Percentiles rank a stretch among this genome's conserved stretches.
These are phyloP conservation scores for Abortiporus biennis DNA, from an alignment of 1,284 basidiomycete species.

Conservation along the genomic window DNA sequence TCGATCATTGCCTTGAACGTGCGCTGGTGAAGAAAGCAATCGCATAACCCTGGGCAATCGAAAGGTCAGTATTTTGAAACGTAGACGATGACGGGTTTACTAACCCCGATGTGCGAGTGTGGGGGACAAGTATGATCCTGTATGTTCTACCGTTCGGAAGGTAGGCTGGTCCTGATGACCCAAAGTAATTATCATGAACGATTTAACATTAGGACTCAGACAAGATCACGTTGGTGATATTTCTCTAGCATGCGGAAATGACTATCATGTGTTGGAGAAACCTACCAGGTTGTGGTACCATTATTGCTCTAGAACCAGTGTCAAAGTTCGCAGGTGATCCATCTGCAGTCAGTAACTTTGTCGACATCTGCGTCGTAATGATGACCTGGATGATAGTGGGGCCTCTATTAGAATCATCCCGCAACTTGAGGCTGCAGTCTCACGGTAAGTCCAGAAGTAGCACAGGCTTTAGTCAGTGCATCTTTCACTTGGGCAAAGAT, in stretches of 20 bases:
- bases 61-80: conserved; percentile 12
- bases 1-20: conserved; percentile 13
- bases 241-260: too few species aligned
- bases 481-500: conserved; percentile 49
- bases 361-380: conserved; percentile 62
- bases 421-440: neutral
- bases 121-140: conserved; percentile 30
- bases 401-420: neutral
- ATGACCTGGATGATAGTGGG: conserved; percentile 39
- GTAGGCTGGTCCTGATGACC: conserved; percentile 20
- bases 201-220: conserved; percentile 1
- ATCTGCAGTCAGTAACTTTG: conserved; percentile 56
- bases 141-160: conserved; percentile 29
- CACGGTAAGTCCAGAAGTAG: conserved; percentile 48
- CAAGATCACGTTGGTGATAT: conserved; percentile 1
- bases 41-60: conserved; percentile 25
- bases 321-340: conserved; percentile 60
- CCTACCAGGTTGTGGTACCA: conserved; percentile 60
- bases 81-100: conserved; percentile 8
- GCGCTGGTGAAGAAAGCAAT: conserved; percentile 26
- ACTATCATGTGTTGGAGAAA: conserved; percentile 4
- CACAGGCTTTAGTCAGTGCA: conserved; percentile 41
- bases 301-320: conserved; percentile 50
- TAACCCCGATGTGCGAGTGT: conserved; percentile 30
- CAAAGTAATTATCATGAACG: too few species aligned